Percentiles rank a stretch among this genome's conserved stretches.
phyloP scores from a whole-genome alignment of 805 yeast species.

The Starmerella ratchasimensis region DNA sequence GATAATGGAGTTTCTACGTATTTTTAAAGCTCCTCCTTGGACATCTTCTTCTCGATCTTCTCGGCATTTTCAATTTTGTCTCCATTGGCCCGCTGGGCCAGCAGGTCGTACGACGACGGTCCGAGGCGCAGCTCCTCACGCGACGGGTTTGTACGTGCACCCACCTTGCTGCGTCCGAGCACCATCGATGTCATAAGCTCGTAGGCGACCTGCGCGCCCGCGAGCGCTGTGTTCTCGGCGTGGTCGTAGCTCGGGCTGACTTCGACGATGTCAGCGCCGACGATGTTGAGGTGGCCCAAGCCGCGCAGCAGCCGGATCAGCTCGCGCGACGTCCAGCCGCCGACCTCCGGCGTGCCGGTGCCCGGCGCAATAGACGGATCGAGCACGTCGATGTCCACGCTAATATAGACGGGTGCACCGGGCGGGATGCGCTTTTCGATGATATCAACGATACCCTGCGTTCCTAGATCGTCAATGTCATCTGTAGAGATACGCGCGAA shows the following conservation, averaged over 20 bases:
- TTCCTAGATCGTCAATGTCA: slow-evolving; percentile 57
- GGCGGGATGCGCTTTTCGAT: slow-evolving; percentile 46
- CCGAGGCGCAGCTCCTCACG: slow-evolving; percentile 14
- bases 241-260: slow-evolving; percentile 54
- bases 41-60: no score
- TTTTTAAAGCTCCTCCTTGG: no score
- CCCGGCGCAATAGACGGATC: slow-evolving; percentile 69
- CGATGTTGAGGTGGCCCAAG: slow-evolving; percentile 43
- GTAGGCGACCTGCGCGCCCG: slow-evolving; percentile 52
- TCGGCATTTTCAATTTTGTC: no score
- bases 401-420: slow-evolving; percentile 50
- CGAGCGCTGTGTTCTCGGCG: slow-evolving; percentile 47
- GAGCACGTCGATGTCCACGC: slow-evolving; percentile 61
- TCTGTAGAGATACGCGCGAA: slow-evolving; percentile 58
- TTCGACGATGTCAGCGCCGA: slow-evolving; percentile 70
- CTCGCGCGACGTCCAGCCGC: slow-evolving; percentile 60
- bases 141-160: slow-evolving; percentile 20
- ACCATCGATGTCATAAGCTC: slow-evolving; percentile 68
- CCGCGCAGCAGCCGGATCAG: slow-evolving; percentile 45
- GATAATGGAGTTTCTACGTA: no score
- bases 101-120: slow-evolving; percentile 7
- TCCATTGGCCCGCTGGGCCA: no score
- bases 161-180: slow-evolving; percentile 26
- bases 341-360: slow-evolving; percentile 67
- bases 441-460: slow-evolving; percentile 40